A percentile compares a stretch with the other conserved stretches of the same genome.
These are phyloP conservation scores for Fraxinus nigra DNA, from an alignment of 305 asterid genomes.

Conservation along the genomic window DNA sequence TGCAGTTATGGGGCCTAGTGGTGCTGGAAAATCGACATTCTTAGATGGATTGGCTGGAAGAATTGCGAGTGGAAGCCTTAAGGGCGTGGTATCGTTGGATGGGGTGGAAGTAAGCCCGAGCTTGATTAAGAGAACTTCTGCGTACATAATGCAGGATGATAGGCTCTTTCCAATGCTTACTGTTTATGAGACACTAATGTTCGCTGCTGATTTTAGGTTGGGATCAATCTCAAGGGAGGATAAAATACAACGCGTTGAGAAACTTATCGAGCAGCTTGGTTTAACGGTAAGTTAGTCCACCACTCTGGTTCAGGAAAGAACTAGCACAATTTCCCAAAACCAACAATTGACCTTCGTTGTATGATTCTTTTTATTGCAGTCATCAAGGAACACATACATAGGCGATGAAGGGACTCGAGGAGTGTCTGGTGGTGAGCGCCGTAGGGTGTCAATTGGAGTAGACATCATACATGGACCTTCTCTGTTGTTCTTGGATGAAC, in stretches of 20 bases:
- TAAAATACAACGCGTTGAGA: conserved; percentile 57
- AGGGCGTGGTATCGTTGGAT: conserved; percentile 55
- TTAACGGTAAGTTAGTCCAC: conserved; percentile 43
- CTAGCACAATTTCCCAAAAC: neutral
- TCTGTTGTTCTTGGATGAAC: conserved; percentile 73
- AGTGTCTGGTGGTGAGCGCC: conserved; percentile 85
- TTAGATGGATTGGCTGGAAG: conserved; percentile 79
- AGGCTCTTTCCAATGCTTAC: conserved; percentile 75
- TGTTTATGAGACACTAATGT: conserved; percentile 84
- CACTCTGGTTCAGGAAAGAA: neutral
- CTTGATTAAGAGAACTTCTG: conserved; percentile 62
- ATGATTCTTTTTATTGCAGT: conserved; percentile 30
- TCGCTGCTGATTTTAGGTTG: conserved; percentile 76
- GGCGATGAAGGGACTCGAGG: conserved; percentile 89
- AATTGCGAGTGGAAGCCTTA: conserved; percentile 63
- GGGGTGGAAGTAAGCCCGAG: conserved; percentile 65
- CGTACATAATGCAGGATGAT: conserved; percentile 82
- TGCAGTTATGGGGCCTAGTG: conserved; percentile 94
- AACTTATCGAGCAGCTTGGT: conserved; percentile 56
- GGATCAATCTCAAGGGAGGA: conserved; percentile 49
- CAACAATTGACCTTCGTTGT: neutral
- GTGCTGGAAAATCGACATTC: conserved; percentile 84
- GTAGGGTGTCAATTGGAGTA: conserved; percentile 78
- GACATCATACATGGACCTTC: conserved; percentile 88
- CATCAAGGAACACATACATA: conserved; percentile 72